A percentile compares a stretch with the other conserved stretches of the same genome.
phyloP scores from a whole-genome alignment of 1,139 yeast genomes.

The Nakaseomyces kungkrabaensis region DNA sequence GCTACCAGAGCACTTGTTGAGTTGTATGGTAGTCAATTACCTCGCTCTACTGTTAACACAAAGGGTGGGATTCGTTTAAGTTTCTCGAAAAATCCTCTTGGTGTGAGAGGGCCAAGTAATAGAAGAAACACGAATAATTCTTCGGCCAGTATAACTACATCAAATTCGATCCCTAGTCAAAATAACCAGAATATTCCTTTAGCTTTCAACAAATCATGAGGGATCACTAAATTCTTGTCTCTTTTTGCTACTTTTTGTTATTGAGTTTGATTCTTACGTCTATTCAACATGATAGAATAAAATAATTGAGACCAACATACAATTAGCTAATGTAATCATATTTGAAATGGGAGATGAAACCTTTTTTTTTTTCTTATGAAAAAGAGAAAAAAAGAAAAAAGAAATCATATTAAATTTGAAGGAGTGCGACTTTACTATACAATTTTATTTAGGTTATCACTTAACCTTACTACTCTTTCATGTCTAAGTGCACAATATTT shows the following conservation, averaged over 20 bases:
- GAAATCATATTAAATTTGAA: no score
- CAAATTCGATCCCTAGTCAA: constrained; percentile 18
- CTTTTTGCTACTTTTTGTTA: background rate
- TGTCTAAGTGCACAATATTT: background rate
- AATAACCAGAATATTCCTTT: background rate
- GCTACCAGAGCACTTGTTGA: constrained; percentile 93
- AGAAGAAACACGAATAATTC: constrained; percentile 15
- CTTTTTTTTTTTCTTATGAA: background rate
- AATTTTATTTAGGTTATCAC: no score
- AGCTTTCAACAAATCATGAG: background rate
- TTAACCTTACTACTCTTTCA: no score
- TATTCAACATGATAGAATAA: no score
- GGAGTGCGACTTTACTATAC: no score
- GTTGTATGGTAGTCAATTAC: constrained; percentile 79
- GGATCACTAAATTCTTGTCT: background rate
- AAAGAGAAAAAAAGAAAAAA: no score
- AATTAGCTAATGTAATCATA: no score
- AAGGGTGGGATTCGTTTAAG: constrained; percentile 93
- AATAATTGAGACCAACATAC: background rate
- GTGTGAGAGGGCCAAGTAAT: constrained; percentile 60
- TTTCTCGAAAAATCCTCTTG: constrained; percentile 91
- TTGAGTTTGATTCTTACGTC: background rate
- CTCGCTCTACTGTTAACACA: constrained; percentile 51
- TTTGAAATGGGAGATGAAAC: background rate
- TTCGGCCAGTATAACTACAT: background rate